A percentile compares a stretch with the other conserved stretches of the same genome.
Evolutionary conservation across 139 green algal genomes (phyloP).

Genomic region (Eudorina sp.): DNA sequence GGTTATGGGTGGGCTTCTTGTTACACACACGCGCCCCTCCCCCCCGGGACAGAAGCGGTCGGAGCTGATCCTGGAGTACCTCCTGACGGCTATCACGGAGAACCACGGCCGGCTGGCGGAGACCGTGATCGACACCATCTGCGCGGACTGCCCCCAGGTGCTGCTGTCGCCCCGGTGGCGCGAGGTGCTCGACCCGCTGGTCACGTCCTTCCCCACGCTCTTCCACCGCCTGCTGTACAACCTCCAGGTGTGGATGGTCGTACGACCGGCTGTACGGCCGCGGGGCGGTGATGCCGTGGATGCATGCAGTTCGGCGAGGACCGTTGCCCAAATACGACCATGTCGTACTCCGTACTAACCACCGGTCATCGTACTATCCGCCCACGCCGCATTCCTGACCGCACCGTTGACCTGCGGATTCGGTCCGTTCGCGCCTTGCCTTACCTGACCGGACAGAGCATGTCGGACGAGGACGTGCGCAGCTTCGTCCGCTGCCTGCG

Average conservation of each 20-base stretch:
- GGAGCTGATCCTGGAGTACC: neutral
- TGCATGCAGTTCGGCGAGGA: too few species aligned
- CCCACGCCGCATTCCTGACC: too few species aligned
- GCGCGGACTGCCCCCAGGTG: slow-evolving; percentile 13
- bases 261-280: too few species aligned
- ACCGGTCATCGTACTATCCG: too few species aligned
- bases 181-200: slow-evolving; percentile 11
- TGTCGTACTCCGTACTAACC: too few species aligned
- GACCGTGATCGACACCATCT: slow-evolving; percentile 28
- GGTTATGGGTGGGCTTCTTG: too few species aligned
- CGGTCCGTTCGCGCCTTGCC: too few species aligned
- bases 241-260: slow-evolving; percentile 30
- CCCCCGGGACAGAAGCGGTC: neutral
- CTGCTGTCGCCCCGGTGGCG: neutral
- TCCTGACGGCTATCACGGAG: neutral
- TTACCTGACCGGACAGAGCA: too few species aligned
- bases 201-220: slow-evolving; percentile 11
- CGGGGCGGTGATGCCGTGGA: too few species aligned
- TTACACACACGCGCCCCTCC: too few species aligned
- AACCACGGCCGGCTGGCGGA: slow-evolving; percentile 38
- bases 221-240: slow-evolving; percentile 34
- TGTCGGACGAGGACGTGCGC: slow-evolving; percentile 1
- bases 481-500: slow-evolving; percentile 35
- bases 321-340: too few species aligned
- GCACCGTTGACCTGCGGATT: too few species aligned